Evolutionary conservation across 805 yeast genomes (phyloP).

Genomic region (Metschnikowia sp.): DNA sequence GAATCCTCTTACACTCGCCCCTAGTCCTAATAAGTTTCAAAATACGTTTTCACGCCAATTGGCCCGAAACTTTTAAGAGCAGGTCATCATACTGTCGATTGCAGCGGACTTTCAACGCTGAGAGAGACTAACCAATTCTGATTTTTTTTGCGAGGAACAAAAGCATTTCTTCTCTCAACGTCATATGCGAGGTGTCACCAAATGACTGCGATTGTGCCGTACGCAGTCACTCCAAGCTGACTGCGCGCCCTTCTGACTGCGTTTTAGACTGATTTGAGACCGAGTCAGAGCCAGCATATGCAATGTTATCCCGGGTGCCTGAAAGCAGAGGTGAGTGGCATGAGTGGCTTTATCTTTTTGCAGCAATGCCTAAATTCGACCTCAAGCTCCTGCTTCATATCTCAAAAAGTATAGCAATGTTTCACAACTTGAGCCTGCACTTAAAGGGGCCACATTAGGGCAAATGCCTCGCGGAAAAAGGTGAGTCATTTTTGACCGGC

Average conservation of each 20-base stretch:
- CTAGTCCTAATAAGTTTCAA: too few relatives aligned
- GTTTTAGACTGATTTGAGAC: conserved; percentile 1
- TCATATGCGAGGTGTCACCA: background rate
- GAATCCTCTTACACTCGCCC: too few relatives aligned
- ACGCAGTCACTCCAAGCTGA: too few relatives aligned
- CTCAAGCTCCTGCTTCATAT: background rate
- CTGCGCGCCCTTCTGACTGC: conserved; percentile 1
- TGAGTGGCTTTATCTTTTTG: background rate
- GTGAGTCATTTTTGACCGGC: conserved; percentile 5
- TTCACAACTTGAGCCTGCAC: background rate
- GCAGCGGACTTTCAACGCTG: too few relatives aligned
- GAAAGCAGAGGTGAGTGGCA: background rate
- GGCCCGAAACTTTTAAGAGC: too few relatives aligned
- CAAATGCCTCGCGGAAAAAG: background rate
- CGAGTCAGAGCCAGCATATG: conserved; percentile 4
- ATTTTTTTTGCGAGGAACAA: too few relatives aligned
- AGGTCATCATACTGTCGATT: too few relatives aligned
- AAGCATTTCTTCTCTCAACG: too few relatives aligned
- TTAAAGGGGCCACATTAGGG: background rate
- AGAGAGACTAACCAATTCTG: too few relatives aligned
- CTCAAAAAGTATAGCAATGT: too few relatives aligned
- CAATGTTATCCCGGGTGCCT: background rate
- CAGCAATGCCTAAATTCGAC: background rate
- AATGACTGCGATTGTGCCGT: background rate
- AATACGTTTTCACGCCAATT: too few relatives aligned